These are phyloP conservation scores for Posidonia australis DNA, from an alignment of 106 monocot genomes.

Conservation along the genomic window DNA sequence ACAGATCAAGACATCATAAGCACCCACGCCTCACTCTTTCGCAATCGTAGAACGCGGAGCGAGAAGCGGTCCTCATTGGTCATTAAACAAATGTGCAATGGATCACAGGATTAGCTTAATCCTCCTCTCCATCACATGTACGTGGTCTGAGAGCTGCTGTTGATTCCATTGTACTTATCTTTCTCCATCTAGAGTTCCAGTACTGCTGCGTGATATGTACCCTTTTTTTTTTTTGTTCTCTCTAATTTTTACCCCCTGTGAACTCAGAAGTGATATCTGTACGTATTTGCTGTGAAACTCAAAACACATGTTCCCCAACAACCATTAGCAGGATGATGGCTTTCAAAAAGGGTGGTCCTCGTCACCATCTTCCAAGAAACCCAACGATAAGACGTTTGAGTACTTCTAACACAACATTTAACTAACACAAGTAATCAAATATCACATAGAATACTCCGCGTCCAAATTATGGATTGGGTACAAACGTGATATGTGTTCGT, in stretches of 20 bases:
- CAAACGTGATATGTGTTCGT: constrained; percentile 1
- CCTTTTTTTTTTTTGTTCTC: background rate
- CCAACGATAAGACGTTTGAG: background rate
- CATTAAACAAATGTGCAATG: too few species aligned
- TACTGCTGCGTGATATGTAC: too few species aligned
- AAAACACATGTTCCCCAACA: background rate
- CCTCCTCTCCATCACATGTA: background rate
- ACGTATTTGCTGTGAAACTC: background rate
- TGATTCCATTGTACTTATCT: too few species aligned
- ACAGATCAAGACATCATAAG: background rate
- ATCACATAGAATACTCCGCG: background rate
- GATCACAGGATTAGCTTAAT: background rate
- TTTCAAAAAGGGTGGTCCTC: background rate
- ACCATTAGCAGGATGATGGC: background rate
- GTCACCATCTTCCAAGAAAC: background rate
- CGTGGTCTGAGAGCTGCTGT: background rate
- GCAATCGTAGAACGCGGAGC: background rate
- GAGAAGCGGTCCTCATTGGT: background rate
- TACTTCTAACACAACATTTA: background rate
- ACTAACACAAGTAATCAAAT: background rate
- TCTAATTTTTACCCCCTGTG: background rate
- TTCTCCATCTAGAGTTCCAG: too few species aligned
- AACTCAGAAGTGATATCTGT: background rate
- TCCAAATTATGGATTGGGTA: background rate
- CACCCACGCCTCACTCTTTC: background rate